Conservation (phyloP, 495 filamentous ascomycete genomes). For the Penicillium tannophilum region DNA sequence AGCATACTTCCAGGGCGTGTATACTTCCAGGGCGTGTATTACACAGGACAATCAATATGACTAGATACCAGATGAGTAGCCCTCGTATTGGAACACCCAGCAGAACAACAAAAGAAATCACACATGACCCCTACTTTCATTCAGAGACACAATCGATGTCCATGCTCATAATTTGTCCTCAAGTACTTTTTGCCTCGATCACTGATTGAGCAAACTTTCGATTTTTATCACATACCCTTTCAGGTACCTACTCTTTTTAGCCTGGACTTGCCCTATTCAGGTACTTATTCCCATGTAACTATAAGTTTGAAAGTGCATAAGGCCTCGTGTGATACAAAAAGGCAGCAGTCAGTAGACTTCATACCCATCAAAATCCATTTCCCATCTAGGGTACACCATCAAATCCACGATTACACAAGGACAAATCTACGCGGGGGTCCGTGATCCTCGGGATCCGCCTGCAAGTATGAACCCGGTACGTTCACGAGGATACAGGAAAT, state of each 20-base stretch:
- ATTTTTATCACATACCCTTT: too few species aligned
- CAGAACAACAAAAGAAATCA: too few species aligned
- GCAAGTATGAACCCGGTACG: slow-evolving; percentile 1
- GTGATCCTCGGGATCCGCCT: background rate
- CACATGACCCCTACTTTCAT: background rate
- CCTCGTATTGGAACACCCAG: too few species aligned
- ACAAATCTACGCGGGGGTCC: slow-evolving; percentile 1
- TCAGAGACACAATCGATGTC: too few species aligned
- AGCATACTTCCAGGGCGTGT: too few species aligned
- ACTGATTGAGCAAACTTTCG: too few species aligned
- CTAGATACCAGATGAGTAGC: background rate
- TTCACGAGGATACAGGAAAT: slow-evolving; percentile 23
- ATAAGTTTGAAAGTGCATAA: background rate
- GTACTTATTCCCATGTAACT: too few species aligned
- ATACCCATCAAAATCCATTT: background rate
- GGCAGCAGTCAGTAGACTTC: background rate
- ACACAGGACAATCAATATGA: background rate
- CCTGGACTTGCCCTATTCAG: background rate
- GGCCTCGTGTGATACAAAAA: background rate
- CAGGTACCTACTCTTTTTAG: too few species aligned
- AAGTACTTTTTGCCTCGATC: too few species aligned
- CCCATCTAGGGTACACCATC: background rate
- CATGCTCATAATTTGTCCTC: too few species aligned
- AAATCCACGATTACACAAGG: slow-evolving; percentile 1
- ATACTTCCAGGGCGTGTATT: too few species aligned